Conservation (phyloP, 2,329 filamentous ascomycete species). For the Aureobasidium uvarum region DNA sequence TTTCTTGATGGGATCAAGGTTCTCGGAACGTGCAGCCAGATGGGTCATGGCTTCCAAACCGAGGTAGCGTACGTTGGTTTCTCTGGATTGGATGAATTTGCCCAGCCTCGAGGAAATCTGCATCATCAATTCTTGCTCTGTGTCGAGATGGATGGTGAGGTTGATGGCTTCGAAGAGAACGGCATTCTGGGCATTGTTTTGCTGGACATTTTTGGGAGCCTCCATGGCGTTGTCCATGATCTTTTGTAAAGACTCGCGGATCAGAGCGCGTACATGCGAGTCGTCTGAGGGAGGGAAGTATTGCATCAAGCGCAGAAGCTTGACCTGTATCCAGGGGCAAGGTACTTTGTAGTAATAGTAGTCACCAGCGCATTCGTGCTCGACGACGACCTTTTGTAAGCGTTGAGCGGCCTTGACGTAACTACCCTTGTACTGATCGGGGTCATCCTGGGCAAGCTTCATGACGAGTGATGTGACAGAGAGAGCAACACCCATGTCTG, state of each 20-base stretch:
- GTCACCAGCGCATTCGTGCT: conserved; percentile 83
- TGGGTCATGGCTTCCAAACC: conserved; percentile 98
- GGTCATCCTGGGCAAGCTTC: conserved; percentile 87
- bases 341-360: conserved; percentile 99
- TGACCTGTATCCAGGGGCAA: conserved; percentile 97
- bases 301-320: conserved; percentile 84
- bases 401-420: conserved; percentile 91
- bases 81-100: conserved; percentile 92
- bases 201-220: conserved; percentile 95
- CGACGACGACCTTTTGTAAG: conserved; percentile 84
- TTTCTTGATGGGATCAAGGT: conserved; percentile 94
- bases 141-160: conserved; percentile 95
- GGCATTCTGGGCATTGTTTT: conserved; percentile 98
- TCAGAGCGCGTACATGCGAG: conserved; percentile 84
- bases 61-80: conserved; percentile 96
- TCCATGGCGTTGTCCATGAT: conserved; percentile 91
- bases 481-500: conserved; percentile 87
- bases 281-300: conserved; percentile 98
- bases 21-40: conserved; percentile 88
- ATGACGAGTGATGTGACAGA: conserved; percentile 96
- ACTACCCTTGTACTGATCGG: conserved; percentile 90
- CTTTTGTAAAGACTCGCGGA: conserved; percentile 85
- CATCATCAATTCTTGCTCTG: conserved; percentile 90
- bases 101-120: conserved; percentile 89
- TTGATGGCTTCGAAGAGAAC: conserved; percentile 99